Evolutionary conservation across 2,329 filamentous ascomycete genomes (phyloP).

Genomic region (Xylariaceae sp.): DNA sequence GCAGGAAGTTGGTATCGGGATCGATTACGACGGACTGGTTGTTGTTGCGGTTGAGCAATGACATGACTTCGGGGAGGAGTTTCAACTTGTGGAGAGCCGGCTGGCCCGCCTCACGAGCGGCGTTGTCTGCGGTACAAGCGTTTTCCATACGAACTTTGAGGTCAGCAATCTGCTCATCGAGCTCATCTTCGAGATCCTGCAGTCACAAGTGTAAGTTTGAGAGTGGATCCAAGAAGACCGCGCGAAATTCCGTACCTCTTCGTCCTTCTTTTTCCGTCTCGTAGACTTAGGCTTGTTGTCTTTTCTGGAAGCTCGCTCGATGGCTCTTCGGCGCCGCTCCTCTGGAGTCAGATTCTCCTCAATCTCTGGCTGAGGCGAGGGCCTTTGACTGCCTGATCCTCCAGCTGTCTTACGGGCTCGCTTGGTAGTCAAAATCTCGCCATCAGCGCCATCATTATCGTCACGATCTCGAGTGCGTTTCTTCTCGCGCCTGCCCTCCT

Average conservation of each 20-base stretch:
- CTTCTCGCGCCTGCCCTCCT: slow-evolving; percentile 68
- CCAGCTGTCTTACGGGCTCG: slow-evolving; percentile 38
- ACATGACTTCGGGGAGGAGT: slow-evolving; percentile 85
- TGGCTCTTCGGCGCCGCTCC: slow-evolving; percentile 75
- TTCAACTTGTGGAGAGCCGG: slow-evolving; percentile 91
- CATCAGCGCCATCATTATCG: slow-evolving; percentile 44
- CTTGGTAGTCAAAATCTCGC: slow-evolving; percentile 41
- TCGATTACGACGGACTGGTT: slow-evolving; percentile 82
- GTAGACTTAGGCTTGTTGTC: slow-evolving; percentile 78
- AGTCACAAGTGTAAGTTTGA: slow-evolving; percentile 3
- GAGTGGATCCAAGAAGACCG: neutral
- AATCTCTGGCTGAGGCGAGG: slow-evolving; percentile 59
- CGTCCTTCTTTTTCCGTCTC: slow-evolving; percentile 75
- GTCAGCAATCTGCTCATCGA: slow-evolving; percentile 83
- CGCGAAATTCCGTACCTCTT: slow-evolving; percentile 57
- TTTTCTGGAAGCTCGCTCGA: slow-evolving; percentile 83
- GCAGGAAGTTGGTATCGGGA: slow-evolving; percentile 90
- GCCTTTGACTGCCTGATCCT: slow-evolving; percentile 36
- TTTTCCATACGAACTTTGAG: slow-evolving; percentile 88
- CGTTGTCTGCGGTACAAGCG: slow-evolving; percentile 82
- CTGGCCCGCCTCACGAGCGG: slow-evolving; percentile 71
- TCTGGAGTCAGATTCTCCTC: slow-evolving; percentile 80
- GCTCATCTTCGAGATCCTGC: slow-evolving; percentile 83
- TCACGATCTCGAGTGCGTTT: slow-evolving; percentile 53
- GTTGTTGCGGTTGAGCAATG: slow-evolving; percentile 83